A percentile compares a stretch with the other conserved stretches of the same genome.
These are phyloP conservation scores for Daldinia childiae DNA, from an alignment of 495 filamentous ascomycete species.

Conservation along the genomic window DNA sequence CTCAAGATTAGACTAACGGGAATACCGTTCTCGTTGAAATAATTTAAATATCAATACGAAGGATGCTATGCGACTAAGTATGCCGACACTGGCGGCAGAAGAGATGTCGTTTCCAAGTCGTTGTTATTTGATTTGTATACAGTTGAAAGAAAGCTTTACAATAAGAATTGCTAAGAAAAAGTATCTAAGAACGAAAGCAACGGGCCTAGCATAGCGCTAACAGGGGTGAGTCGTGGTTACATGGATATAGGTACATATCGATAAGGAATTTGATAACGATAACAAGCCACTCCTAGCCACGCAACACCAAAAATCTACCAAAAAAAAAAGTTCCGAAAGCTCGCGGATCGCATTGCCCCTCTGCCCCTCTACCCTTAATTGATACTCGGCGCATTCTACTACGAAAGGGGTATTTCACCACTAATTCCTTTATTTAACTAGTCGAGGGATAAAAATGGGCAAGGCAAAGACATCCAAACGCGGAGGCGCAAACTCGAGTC, in stretches of 20 bases:
- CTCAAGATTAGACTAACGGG: not conserved
- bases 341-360: constrained; percentile 33
- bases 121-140: constrained; percentile 6
- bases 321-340: constrained; percentile 26
- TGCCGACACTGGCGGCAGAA: not conserved
- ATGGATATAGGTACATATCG: constrained; percentile 33
- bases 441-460: constrained; percentile 55
- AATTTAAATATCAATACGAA: not conserved
- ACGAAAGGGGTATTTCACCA: not conserved
- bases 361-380: constrained; percentile 5
- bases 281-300: constrained; percentile 26
- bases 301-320: constrained; percentile 36
- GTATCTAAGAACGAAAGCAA: not conserved
- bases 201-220: not conserved
- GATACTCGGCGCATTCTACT: constrained; percentile 9
- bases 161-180: not conserved
- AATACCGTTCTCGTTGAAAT: not conserved
- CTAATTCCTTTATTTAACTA: not conserved
- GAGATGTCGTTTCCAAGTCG: not conserved
- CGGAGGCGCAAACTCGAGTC: constrained; percentile 60
- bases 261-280: constrained; percentile 30
- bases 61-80: not conserved
- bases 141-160: constrained; percentile 11
- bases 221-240: not conserved
- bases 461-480: constrained; percentile 71